phyloP scores from a whole-genome alignment of 345 rosid species.

The Melastoma malabathricum region DNA sequence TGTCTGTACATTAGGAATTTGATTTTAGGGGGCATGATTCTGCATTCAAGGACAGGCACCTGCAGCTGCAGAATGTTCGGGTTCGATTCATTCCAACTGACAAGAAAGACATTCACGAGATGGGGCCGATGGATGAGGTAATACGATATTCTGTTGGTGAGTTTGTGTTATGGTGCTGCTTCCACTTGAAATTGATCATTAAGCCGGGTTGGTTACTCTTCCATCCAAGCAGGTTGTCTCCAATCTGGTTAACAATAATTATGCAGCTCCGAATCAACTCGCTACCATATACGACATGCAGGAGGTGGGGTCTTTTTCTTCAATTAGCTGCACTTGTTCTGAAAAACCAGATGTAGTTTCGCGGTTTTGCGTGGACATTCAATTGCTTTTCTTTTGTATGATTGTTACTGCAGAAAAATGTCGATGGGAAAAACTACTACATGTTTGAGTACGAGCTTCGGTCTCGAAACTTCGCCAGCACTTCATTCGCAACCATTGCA shows the following conservation, averaged over 20 bases:
- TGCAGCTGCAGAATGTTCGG: slow-evolving; percentile 65
- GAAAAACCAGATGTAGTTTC: no score
- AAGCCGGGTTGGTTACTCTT: not conserved
- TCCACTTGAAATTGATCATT: not conserved
- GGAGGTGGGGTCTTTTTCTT: slow-evolving; percentile 34
- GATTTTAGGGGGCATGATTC: slow-evolving; percentile 86
- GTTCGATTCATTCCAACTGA: slow-evolving; percentile 84
- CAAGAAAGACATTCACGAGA: slow-evolving; percentile 53
- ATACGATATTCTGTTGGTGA: not conserved
- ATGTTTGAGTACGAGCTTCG: slow-evolving; percentile 62
- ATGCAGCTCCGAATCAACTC: slow-evolving; percentile 64
- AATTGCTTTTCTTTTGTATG: no score
- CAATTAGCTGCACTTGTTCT: no score
- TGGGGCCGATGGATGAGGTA: slow-evolving; percentile 86
- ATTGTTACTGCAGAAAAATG: slow-evolving; percentile 33
- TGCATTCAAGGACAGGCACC: slow-evolving; percentile 62
- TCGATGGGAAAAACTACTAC: slow-evolving; percentile 66
- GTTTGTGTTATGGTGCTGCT: not conserved
- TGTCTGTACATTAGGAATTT: slow-evolving; percentile 33
- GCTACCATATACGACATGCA: slow-evolving; percentile 45
- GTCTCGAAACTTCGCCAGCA: slow-evolving; percentile 50
- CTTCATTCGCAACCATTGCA: slow-evolving; percentile 65
- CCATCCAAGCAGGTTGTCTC: slow-evolving; percentile 33
- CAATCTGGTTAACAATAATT: slow-evolving; percentile 43
- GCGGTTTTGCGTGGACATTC: not conserved